Base-by-base conservation (phyloP, 345 rosid species). In the Citrus trifoliata region DNA sequence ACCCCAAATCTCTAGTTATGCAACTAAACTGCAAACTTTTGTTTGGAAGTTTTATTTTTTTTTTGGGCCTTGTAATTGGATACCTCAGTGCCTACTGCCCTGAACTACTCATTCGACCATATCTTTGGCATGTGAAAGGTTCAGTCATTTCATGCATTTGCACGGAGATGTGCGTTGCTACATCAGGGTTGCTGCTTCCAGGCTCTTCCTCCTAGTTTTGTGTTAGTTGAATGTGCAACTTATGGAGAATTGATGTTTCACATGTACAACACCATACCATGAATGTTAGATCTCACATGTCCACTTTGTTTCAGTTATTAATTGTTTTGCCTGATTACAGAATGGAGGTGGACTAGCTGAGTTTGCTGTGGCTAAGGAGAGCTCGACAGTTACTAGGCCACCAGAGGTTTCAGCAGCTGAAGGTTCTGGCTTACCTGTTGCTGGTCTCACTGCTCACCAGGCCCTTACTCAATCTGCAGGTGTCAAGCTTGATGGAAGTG, bases 351-450 rank as follows among this genome's bases (percentile, higher is more conserved):
- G 92, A 70, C 62, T 94, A 74, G 96, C 95, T 67, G 95, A 93
- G 81, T 91, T 58, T 37, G 89, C 87, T 4, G 88, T 88, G 70
- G 93, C 92, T 33, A 88, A 86, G 77, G 91, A 90, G 81, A 90
- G 80, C 75, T 66, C 84, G 66, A 86, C 90, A 0, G 93, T 82
- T 33, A 68, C 80, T 7, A 86, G 96, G 86, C 92, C 96, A 0
- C 83, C 82, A 5, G 93, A 87, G 82, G 90, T 93, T 33, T 85
- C 92, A n/a, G 85, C 96, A 74, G 90, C 92, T 30, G 94, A 91
- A 7, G 91, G 84, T 40, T 90, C 96, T 18, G 89, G 85, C 69
- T 85, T 93, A 55, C 90, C 88, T 12, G 79, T 91, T 37, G 97
- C 98, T 13, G 93, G 87, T 78, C 83, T 94, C 38, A 87, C 97